Evolutionary conservation across 768 basidiomycete genomes (phyloP), one percentile per base, ranked within the genome.

Genomic region (Tephrocybe sp.): DNA sequence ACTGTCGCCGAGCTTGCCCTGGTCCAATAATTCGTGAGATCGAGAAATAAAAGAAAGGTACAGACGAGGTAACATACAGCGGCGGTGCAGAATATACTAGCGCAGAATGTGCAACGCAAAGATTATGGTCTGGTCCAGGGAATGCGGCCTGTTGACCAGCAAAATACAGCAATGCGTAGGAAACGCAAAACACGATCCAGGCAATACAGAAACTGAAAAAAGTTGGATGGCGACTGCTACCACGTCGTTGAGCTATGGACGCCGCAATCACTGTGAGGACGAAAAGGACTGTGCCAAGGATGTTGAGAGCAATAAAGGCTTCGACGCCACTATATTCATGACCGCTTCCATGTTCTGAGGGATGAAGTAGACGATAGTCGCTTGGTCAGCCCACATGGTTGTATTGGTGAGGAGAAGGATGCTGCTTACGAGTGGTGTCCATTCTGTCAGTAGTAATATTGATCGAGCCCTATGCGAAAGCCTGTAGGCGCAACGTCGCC

Each of bases 191-290:
- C 9, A 69, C 53, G 15, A 67, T 64, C 70, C 70, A 73, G 1
- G 66, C 61, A 19, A 65, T 42, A 50, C 65, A 65, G 45, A 70
- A 71, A 53, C 64, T 69, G 50, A 66, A 69, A 58, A 67, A 71
- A 11, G 67, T 65, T 15, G 63, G 53, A 52, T 67, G 64, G 18
- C 71, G 58, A 31, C 63, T 64, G 10, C 61, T 53, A 13, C 46
- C 49, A 2, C 55, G 50, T 3, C 37, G 47, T 30, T 61, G 58
- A 21, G 57, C 63, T 22, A 68, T 45, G 29, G 60, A 50, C 9
- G 68, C 68, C 7, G 66, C 53, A 12, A 65, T 42, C 9, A 63
- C 42, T 18, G 59, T 59, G 23, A 70, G 21, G 11, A 50, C 37
- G 42, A 66, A 68, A 16, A 58, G 55, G 18, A 55, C 23, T 4